Base-by-base conservation (phyloP, 148 eudicot species). In the Gaultheria prostrata region DNA sequence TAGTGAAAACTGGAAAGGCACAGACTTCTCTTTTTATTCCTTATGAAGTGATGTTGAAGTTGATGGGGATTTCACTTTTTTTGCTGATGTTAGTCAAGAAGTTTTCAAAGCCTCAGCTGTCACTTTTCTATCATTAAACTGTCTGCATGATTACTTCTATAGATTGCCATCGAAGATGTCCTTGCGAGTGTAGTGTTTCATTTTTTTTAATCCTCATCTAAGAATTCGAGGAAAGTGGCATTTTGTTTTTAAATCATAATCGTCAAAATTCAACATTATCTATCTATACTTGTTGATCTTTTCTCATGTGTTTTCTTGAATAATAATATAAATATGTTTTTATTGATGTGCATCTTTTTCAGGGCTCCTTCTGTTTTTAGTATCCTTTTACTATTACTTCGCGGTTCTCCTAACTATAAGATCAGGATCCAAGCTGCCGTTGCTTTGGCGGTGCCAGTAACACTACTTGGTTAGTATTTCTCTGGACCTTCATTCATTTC, bases 361-460 rank as follows among this genome's bases (percentile, higher is more conserved):
- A 95, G 98, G 99, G 97, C 97, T 78, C 88, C 95, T 43, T 91
- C 99, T 53, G 92, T 96, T 74, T 96, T 91, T 81, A 93, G 94
- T 80, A 90, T 92, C 71, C 98, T 96, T 77, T 88, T 96, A 84
- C 84, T 92, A 65, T 88, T 96, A 81, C 98, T 96, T 67, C 97
- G 98, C 73, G 97, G 94, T 88, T 96, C 99, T 77, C 87, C 97
- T 32, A 96, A 96, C 88, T 94, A 88, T 74, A 96, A 96, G 92
- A 96, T 96, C 80, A 92, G 97, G 85, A 96, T 94, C 85, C 98
- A 96, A 88, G 99, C 99, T 21, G 97, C 99, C 82, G 94, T 95
- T 85, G 99, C 99, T 86, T 91, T 96, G 91, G 97, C 99, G 86
- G 99, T 92, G 82, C 99, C 98, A 54, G 87, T 88, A 49, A 87